These are phyloP conservation scores for Fusarium pseudonygamai DNA, from an alignment of 2,329 filamentous ascomycete species.

Conservation along the genomic window DNA sequence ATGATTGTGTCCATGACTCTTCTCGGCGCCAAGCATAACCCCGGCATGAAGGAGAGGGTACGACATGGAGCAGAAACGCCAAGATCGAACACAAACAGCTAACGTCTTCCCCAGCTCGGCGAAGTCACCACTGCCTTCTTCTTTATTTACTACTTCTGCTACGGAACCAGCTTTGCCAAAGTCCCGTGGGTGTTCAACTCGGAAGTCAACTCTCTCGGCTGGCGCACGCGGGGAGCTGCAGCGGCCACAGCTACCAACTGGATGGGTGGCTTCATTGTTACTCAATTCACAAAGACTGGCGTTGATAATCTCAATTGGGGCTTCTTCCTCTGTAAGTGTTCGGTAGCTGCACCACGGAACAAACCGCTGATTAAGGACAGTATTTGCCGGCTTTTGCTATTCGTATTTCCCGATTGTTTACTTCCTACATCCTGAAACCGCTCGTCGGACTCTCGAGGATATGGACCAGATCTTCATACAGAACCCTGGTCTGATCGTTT, in stretches of 20 bases:
- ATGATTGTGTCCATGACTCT: no score
- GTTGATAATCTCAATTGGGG: not conserved
- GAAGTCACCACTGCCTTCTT: not conserved
- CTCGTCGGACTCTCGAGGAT: not conserved
- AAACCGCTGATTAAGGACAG: not conserved
- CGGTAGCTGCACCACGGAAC: accelerated
- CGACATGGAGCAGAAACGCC: not conserved
- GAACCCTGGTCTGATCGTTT: not conserved
- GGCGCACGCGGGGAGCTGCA: not conserved
- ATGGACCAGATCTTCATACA: not conserved
- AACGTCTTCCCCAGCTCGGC: not conserved
- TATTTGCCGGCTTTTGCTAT: not conserved
- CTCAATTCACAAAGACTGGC: not conserved
- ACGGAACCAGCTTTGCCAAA: not conserved
- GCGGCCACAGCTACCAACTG: not conserved
- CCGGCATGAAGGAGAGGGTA: not conserved
- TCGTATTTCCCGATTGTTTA: not conserved
- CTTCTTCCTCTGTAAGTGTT: not conserved
- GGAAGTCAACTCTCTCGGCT: not conserved
- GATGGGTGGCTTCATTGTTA: not conserved
- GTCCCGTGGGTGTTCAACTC: not conserved
- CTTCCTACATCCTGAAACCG: not conserved
- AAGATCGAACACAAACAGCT: not conserved
- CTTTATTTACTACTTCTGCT: not conserved
- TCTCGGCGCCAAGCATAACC: no score